These are phyloP conservation scores for Elsinoe batatas DNA, from an alignment of 2,329 filamentous ascomycete genomes.

Conservation along the genomic window DNA sequence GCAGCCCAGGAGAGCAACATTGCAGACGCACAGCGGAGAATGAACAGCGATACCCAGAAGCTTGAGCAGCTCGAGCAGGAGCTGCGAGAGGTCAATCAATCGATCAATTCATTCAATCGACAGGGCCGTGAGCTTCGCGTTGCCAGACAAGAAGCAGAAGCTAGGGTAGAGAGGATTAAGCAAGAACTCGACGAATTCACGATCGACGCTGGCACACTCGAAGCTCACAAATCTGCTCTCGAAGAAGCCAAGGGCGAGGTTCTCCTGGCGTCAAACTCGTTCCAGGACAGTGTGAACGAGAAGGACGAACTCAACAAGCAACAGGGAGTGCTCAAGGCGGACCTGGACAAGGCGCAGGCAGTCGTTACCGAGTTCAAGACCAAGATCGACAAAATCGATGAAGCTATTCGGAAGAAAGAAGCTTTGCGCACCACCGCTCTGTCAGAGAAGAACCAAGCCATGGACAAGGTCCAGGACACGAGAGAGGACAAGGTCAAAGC, in stretches of 20 bases:
- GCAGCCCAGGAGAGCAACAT: constrained; percentile 34
- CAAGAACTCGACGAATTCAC: constrained; percentile 48
- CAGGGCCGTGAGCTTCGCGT: constrained; percentile 42
- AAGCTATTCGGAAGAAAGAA: constrained; percentile 24
- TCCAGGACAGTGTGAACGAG: constrained; percentile 39
- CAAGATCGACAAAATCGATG: constrained; percentile 23
- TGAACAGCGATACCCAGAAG: constrained; percentile 43
- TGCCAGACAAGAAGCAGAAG: constrained; percentile 50
- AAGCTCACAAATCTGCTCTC: constrained; percentile 41
- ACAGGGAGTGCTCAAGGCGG: constrained; percentile 23
- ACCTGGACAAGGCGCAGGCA: constrained; percentile 23
- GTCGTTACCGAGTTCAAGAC: neutral
- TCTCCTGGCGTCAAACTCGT: constrained; percentile 34
- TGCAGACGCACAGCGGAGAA: constrained; percentile 33
- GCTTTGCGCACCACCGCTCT: constrained; percentile 28
- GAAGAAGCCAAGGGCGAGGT: constrained; percentile 45
- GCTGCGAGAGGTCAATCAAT: constrained; percentile 41
- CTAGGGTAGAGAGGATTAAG: constrained; percentile 55
- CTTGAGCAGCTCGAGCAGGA: constrained; percentile 40
- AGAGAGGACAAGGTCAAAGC: constrained; percentile 24
- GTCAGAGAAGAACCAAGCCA: constrained; percentile 33
- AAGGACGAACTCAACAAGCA: constrained; percentile 35
- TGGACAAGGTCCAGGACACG: constrained; percentile 27
- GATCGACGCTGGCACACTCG: constrained; percentile 45
- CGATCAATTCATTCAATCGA: constrained; percentile 41